Conservation (phyloP, 164 flowering plant genomes). For the Annona cherimola region DNA sequence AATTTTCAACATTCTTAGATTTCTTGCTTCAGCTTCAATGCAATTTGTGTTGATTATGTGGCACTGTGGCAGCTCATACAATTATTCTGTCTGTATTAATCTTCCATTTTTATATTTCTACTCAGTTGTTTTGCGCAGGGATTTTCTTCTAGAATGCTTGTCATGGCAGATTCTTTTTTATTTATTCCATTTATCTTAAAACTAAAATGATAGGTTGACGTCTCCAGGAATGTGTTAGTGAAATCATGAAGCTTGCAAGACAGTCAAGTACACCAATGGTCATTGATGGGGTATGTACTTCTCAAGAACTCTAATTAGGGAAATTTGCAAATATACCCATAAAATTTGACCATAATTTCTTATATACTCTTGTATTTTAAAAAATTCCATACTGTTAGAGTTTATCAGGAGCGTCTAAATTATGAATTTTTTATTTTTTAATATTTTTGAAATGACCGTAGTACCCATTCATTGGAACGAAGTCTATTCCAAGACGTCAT, state of each 20-base stretch:
- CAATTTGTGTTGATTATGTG: neutral
- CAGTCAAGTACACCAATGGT: slow-evolving; percentile 73
- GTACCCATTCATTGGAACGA: too few relatives aligned
- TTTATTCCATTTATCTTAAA: neutral
- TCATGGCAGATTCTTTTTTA: neutral
- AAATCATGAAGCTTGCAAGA: slow-evolving; percentile 76
- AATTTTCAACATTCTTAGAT: too few relatives aligned
- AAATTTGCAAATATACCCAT: too few relatives aligned
- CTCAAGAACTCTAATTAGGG: neutral
- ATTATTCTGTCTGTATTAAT: too few relatives aligned
- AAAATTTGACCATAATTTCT: too few relatives aligned
- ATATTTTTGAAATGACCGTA: too few relatives aligned
- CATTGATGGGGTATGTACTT: slow-evolving; percentile 81
- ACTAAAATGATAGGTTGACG: neutral
- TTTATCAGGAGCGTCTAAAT: too few relatives aligned
- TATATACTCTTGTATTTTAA: too few relatives aligned
- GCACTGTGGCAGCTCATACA: neutral
- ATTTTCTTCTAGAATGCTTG: neutral
- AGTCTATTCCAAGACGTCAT: too few relatives aligned
- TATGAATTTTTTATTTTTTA: too few relatives aligned
- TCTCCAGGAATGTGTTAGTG: slow-evolving; percentile 80
- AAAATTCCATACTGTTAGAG: too few relatives aligned
- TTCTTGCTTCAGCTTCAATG: too few relatives aligned
- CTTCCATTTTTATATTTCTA: neutral
- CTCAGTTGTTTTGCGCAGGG: neutral